Percentiles rank a stretch among this genome's conserved stretches.
Evolutionary conservation across 192 early-diverging fungal species (phyloP).

Genomic region (Coemansia sp.): DNA sequence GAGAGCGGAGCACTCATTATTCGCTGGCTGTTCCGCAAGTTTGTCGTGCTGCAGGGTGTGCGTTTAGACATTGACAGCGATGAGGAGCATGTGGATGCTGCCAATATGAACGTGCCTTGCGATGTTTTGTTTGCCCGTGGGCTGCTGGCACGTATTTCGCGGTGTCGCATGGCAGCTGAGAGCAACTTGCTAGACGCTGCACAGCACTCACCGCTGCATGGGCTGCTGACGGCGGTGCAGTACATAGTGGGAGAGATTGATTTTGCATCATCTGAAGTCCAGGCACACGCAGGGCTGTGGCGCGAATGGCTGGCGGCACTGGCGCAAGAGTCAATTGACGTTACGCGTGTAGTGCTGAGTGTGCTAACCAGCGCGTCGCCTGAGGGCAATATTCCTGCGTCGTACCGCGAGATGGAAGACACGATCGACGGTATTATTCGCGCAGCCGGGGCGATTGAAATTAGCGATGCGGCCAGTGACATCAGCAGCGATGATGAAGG

Average conservation of each 20-base stretch:
- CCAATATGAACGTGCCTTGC: background rate
- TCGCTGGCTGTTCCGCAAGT: conserved; percentile 76
- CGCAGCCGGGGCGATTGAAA: conserved; percentile 10
- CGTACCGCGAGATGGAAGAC: conserved; percentile 66
- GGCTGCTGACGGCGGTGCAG: conserved; percentile 57
- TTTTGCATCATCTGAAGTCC: conserved; percentile 50
- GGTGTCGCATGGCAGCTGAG: conserved; percentile 39
- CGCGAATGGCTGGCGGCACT: conserved; percentile 49
- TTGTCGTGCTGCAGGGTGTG: conserved; percentile 57
- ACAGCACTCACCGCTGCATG: conserved; percentile 57
- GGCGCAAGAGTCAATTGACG: conserved; percentile 54
- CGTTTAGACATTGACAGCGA: conserved; percentile 9
- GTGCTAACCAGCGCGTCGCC: conserved; percentile 78
- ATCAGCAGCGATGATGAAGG: conserved; percentile 47
- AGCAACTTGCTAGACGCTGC: conserved; percentile 55
- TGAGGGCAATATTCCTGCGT: conserved; percentile 86
- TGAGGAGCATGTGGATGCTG: background rate
- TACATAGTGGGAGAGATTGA: conserved; percentile 66
- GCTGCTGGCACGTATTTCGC: conserved; percentile 20
- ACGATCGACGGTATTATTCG: conserved; percentile 51
- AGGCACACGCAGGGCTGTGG: conserved; percentile 55
- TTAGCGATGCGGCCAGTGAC: conserved; percentile 1
- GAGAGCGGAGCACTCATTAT: conserved; percentile 81
- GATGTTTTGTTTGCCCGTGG: conserved; percentile 21
- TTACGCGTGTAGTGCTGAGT: conserved; percentile 62